Base-by-base conservation (phyloP, 768 basidiomycete species). In the Aureoboletus auriporus region DNA sequence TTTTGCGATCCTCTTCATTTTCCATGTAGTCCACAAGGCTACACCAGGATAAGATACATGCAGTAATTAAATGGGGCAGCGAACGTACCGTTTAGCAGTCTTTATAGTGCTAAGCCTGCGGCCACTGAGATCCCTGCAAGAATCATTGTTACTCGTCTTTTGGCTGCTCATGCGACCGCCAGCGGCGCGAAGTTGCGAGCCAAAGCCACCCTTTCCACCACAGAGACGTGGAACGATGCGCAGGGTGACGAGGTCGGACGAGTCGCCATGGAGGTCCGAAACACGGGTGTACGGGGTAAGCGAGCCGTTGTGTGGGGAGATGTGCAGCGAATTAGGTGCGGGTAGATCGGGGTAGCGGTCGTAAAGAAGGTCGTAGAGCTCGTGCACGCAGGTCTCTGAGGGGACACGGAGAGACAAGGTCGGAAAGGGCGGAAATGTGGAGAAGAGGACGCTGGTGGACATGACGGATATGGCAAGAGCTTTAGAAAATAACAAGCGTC, bases 151-250 rank as follows among this genome's bases (percentile, higher is more conserved):
- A 67, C 77, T 93, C 20, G 92, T 93, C 75, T 93, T 93, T 72
- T 93, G 91, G 57, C 86, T 89, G 62, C 88, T 91, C 96, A 99
- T 99, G 29, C 95, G 80, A 11, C 96, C 95, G 55, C 96, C 96
- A 12, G 95, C 95, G 0, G 96, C 95, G 66, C 96, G 80, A 55
- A 99, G 75, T 72, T 97, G 93, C 14, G 88, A 90, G 4, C 96
- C 96, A 61, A 99, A 98, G 30, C 95, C 96, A 65, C 96, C 95
- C 70, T 98, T 99, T 16, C 96, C 96, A 42, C 95, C 95, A 3
- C 76, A 74, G 7, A 97, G 63, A 23, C 84, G 74, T 0, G 91
- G 86, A 1, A 78, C 71, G n/a, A 95, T 74, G 0, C 90, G 78
- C 1, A 97, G 72, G 2, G 77, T 74, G n/a, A 92, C 71, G 26